A percentile compares a stretch with the other conserved stretches of the same genome.
Conservation (phyloP, 176 grass and related monocot species). For the Microstegium vimineum region DNA sequence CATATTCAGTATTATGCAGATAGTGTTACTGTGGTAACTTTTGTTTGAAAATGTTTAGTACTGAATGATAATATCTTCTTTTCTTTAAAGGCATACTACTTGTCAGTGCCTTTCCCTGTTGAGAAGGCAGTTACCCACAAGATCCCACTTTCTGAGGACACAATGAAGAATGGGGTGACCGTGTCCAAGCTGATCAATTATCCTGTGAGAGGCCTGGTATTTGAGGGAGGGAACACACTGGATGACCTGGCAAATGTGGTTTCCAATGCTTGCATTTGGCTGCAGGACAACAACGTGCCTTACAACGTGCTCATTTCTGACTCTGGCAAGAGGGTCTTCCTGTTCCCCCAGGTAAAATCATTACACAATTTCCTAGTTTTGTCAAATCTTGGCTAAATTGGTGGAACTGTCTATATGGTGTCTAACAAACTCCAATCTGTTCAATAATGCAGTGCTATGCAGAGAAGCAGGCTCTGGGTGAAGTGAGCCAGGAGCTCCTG, state of each 20-base stretch:
- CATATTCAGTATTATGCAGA: conserved; percentile 10
- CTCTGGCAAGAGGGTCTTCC: conserved; percentile 62
- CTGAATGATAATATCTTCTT: neutral
- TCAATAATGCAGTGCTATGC: conserved; percentile 67
- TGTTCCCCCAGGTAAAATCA: conserved; percentile 69
- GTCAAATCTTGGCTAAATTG: neutral
- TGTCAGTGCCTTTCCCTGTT: conserved; percentile 80
- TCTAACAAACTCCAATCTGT: neutral
- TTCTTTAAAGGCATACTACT: conserved; percentile 68
- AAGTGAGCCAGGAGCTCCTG: conserved; percentile 85
- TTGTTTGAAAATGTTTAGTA: neutral
- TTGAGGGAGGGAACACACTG: conserved; percentile 67
- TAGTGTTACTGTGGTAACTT: neutral
- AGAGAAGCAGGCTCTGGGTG: conserved; percentile 93
- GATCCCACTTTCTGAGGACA: conserved; percentile 49
- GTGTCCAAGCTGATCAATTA: conserved; percentile 83
- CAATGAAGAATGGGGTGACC: conserved; percentile 54
- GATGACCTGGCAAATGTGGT: conserved; percentile 63
- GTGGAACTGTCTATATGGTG: neutral
- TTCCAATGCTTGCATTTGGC: conserved; percentile 77
- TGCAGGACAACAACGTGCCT: conserved; percentile 91
- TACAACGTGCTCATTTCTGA: conserved; percentile 94
- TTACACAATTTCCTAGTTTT: neutral
- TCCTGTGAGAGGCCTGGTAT: conserved; percentile 88
- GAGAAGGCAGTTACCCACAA: conserved; percentile 76